A percentile compares a stretch with the other conserved stretches of the same genome.
Evolutionary conservation across 2,329 filamentous ascomycete species (phyloP).

Genomic region (Ophiocordyceps sinensis): DNA sequence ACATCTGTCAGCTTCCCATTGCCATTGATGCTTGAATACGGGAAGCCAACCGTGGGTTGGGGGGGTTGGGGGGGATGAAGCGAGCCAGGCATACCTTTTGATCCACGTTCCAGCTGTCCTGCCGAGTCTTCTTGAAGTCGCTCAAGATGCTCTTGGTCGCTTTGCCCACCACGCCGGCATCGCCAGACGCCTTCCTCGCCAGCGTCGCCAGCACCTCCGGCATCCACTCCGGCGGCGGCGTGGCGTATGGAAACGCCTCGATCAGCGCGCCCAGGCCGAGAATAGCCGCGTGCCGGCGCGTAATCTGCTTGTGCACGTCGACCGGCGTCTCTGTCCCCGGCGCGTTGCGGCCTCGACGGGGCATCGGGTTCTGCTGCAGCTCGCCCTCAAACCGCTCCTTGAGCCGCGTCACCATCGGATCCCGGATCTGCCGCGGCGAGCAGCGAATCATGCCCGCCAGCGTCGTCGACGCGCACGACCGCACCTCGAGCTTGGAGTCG

Average conservation of each 20-base stretch:
- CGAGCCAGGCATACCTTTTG: slow-evolving; percentile 59
- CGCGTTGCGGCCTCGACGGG: slow-evolving; percentile 48
- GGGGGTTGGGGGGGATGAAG: too few relatives aligned
- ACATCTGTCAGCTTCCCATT: slow-evolving; percentile 3
- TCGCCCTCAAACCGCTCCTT: slow-evolving; percentile 66
- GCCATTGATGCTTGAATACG: not conserved
- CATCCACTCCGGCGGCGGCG: slow-evolving; percentile 85
- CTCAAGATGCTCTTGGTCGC: slow-evolving; percentile 87
- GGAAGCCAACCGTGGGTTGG: too few relatives aligned
- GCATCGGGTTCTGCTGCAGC: slow-evolving; percentile 74
- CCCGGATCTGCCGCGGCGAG: slow-evolving; percentile 68
- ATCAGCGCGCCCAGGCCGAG: slow-evolving; percentile 81
- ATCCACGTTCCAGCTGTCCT: slow-evolving; percentile 97
- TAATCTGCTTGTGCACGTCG: slow-evolving; percentile 60
- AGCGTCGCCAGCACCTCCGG: slow-evolving; percentile 79
- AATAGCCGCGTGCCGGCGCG: slow-evolving; percentile 78
- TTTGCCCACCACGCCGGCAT: slow-evolving; percentile 86
- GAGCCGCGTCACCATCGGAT: slow-evolving; percentile 60
- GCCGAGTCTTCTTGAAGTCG: slow-evolving; percentile 98
- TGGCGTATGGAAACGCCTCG: slow-evolving; percentile 91
- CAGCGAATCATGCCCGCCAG: slow-evolving; percentile 96
- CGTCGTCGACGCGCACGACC: slow-evolving; percentile 81
- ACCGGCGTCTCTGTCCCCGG: slow-evolving; percentile 55
- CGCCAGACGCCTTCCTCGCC: slow-evolving; percentile 71
- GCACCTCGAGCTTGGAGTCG: slow-evolving; percentile 84